A percentile compares a stretch with the other conserved stretches of the same genome.
Evolutionary conservation across 1,284 basidiomycete genomes (phyloP).

Genomic region (Rhodotorula sp.): DNA sequence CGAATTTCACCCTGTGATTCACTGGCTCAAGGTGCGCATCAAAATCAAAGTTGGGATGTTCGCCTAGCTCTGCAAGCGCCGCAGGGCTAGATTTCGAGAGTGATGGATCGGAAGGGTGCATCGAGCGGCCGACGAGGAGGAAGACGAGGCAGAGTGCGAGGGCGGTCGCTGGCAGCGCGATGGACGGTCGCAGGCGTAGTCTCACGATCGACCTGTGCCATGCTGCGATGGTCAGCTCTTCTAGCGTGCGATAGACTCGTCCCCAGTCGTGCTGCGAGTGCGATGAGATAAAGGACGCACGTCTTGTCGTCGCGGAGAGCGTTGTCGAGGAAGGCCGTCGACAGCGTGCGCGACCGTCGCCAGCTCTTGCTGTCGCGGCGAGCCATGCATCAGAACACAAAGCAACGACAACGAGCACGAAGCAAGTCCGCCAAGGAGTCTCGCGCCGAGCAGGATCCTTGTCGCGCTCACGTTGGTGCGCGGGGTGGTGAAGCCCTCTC

Average conservation of each 20-base stretch:
- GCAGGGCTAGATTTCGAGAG: background rate
- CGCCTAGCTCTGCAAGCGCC: no score
- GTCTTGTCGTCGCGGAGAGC: background rate
- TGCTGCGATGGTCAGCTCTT: background rate
- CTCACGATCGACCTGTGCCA: no score
- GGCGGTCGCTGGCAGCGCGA: background rate
- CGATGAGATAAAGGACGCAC: background rate
- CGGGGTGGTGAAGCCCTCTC: background rate
- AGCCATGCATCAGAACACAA: background rate
- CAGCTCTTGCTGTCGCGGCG: background rate
- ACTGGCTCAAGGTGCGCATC: conserved; percentile 6
- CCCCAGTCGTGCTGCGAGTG: background rate
- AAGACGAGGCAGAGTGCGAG: background rate
- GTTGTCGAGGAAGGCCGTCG: background rate
- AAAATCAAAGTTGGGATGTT: conserved; percentile 29
- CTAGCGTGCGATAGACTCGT: no score
- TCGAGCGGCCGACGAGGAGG: background rate
- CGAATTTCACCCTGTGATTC: background rate
- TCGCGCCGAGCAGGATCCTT: background rate
- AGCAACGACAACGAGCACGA: background rate
- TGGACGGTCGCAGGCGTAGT: background rate
- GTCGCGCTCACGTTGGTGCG: no score
- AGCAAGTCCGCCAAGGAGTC: background rate
- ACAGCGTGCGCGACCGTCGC: conserved; percentile 7
- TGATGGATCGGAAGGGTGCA: background rate